Conservation (phyloP, 2,329 filamentous ascomycete species). For the Venturiaceae sp. region DNA sequence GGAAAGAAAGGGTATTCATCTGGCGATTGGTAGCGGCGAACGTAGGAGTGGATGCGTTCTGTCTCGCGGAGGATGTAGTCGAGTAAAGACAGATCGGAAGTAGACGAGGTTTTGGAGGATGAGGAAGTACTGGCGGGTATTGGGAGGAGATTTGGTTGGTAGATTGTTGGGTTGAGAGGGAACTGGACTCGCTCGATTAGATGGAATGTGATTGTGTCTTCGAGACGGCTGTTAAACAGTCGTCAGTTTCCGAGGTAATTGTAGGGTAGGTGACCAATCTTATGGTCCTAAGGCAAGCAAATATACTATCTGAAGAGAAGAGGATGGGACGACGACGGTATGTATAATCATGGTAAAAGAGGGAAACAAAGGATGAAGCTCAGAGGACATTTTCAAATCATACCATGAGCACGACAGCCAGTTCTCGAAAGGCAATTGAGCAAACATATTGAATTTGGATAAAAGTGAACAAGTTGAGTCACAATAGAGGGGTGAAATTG, state of each 20-base stretch:
- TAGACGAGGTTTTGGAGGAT: background rate
- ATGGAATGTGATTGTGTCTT: constrained; percentile 96
- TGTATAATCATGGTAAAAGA: no score
- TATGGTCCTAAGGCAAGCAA: no score
- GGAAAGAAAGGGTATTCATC: constrained; percentile 99
- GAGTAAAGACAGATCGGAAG: constrained; percentile 66
- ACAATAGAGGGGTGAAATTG: background rate
- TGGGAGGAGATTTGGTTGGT: constrained; percentile 66
- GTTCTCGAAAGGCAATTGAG: no score
- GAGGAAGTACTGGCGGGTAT: constrained; percentile 49
- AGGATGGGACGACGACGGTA: no score
- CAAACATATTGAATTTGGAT: no score
- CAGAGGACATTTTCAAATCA: no score
- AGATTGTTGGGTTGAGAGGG: constrained; percentile 82
- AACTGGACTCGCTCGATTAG: constrained; percentile 98
- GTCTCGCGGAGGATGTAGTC: constrained; percentile 92
- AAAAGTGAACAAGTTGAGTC: constrained; percentile 9
- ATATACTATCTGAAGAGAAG: no score
- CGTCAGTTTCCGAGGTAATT: constrained; percentile 11
- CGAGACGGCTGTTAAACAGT: constrained; percentile 59
- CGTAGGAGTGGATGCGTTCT: constrained; percentile 82
- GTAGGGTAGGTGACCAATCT: no score
- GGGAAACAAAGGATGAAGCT: no score
- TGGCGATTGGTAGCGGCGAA: constrained; percentile 89
- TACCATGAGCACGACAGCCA: no score